Conservation (phyloP, 2,329 filamentous ascomycete species). For the Chaetomium sp. region DNA sequence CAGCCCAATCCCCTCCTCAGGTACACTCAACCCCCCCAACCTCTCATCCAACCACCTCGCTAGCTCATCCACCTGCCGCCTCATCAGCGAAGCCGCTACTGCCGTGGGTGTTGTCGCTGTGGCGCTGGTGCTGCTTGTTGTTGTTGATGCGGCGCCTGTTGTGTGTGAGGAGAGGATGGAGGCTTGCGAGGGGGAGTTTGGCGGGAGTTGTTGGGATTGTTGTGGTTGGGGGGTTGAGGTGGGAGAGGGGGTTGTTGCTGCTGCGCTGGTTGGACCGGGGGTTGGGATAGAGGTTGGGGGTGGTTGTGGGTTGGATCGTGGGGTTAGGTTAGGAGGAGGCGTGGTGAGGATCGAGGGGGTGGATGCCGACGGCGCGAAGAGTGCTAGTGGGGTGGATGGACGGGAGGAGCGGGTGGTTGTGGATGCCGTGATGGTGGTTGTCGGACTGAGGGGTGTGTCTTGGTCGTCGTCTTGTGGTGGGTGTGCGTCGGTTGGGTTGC, state of each 20-base stretch:
- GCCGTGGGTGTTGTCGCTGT: conserved; percentile 27
- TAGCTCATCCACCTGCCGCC: conserved; percentile 53
- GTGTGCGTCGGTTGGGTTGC: not conserved
- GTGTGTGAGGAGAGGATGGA: conserved; percentile 40
- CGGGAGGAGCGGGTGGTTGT: not conserved
- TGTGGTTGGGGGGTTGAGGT: not conserved
- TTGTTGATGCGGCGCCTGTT: conserved; percentile 24
- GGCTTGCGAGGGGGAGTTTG: conserved; percentile 33
- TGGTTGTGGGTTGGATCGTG: too few relatives aligned
- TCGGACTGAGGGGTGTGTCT: not conserved
- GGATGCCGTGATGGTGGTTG: not conserved
- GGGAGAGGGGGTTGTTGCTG: not conserved
- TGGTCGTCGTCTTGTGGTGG: not conserved
- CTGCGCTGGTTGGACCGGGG: not conserved
- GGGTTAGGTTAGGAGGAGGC: too few relatives aligned
- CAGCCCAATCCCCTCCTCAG: conserved; percentile 44
- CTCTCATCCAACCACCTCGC: conserved; percentile 55
- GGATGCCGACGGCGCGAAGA: not conserved
- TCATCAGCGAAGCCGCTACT: conserved; percentile 44
- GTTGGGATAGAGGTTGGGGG: too few relatives aligned
- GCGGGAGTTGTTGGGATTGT: not conserved
- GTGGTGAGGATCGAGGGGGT: not conserved
- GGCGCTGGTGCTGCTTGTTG: not conserved
- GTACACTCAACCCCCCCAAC: conserved; percentile 46
- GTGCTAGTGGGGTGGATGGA: not conserved